Base-by-base conservation (phyloP, 2,329 filamentous ascomycete genomes). In the Nemania sp. region DNA sequence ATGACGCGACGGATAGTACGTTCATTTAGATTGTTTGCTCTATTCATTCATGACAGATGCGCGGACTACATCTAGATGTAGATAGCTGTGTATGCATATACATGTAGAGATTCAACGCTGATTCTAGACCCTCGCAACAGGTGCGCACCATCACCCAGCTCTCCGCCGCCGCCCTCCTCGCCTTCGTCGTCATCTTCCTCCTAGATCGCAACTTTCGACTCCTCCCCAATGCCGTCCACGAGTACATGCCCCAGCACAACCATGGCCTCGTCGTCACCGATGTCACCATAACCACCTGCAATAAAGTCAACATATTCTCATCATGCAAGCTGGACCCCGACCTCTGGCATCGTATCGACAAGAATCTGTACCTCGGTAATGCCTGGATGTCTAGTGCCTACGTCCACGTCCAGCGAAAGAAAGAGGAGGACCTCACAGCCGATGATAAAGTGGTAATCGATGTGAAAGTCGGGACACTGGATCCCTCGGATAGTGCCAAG, bases 191-290 rank as follows among this genome's bases (percentile, higher is more conserved):
- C 75, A 81, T 94, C 72, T 89, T 95, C 80, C 87, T 97, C 79
- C 90, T 97, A 83, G 94, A 98, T 82, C 92, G 90, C 77, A 93
- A 92, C 78, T 97, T 96, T 83, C 88, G 92, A 73, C 92, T 98
- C 67, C 89, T 98, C 41, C 94, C 94, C 49, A 89, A 90, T 75
- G 88, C 91, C 68, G 91, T 98, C 73, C 94, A 98, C 84, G 92
- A 89, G 79, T 93, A 95, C 80, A 89, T 97, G 76, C 94, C 94
- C 27, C 88, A 90, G 69, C 94, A 97, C 80, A 92, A 97, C 77
- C 88, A 92, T 51, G 94, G 94, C 71, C 87, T 92, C 67, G 90
- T 97, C 75, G 89, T 97, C 75, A 97, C 93, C 77, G 94, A 98
- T 81, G 86, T 97, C 67, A 92, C 90, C 38, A 86, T 97, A 70